Base-by-base conservation (phyloP, 2,329 filamentous ascomycete species). In the Colletotrichum sp. region DNA sequence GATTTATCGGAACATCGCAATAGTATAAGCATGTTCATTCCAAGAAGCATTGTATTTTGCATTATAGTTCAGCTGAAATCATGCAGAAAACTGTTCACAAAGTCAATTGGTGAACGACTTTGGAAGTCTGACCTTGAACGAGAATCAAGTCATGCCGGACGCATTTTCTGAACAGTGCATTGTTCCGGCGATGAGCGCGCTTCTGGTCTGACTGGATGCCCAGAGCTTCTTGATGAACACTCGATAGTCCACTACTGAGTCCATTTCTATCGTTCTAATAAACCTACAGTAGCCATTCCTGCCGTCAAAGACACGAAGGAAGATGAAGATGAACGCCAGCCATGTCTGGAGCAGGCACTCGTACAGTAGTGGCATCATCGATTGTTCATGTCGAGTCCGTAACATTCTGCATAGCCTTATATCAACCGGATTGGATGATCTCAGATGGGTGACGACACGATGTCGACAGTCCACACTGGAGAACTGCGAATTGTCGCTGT, bases 1-100 rank as follows among this genome's bases (percentile, higher is more conserved):
- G 38, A 6, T n/a, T 48, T 4, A 12, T 21, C 1, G 6, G 6
- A 48, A n/a, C 2, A 4, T n/a, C 9, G 38, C 6, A 7, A 48
- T 1, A 8, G 38, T 10, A 10, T 2, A n/a, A 43, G 38, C 16
- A 10, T n/a, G 38, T 43, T 43, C 16, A 43, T 10, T 43, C 16
- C 36, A 43, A 43, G 16, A n/a, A 10, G 16, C 16, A 10, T 18
- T n/a, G 38, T 3, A 43, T n/a, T 43, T n/a, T n/a, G 8, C 38
- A n/a, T 18, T 18, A 5, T 4, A 6, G 0, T 18, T 18, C 2
- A 43, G 16, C 36, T 43, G 36, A 6, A 43, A 43, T 9, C 5
- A 5, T 43, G 0, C 18, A 43, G 0, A 6, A 43, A 1, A 18
- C 0, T 43, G 5, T 18, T 1, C 36, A 9, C 36, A 10, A 18